Evolutionary conservation across 371 early-diverging fungal species (phyloP).

Genomic region (Mortierella sp.): DNA sequence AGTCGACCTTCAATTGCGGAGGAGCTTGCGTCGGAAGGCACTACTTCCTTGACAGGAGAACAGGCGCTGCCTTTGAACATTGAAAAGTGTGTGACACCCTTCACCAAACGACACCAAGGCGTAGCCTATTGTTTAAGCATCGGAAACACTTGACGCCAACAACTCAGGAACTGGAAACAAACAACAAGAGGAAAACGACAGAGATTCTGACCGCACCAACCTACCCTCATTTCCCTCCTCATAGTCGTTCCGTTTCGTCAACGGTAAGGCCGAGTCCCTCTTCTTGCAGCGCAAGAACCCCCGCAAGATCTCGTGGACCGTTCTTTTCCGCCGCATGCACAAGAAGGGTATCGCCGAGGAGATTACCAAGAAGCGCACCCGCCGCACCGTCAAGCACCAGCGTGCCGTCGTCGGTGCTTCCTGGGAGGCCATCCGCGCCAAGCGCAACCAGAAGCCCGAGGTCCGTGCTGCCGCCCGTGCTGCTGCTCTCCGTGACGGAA

Average conservation of each 20-base stretch:
- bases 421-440: slow-evolving; percentile 95
- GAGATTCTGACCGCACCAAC: too few species aligned
- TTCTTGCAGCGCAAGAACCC: slow-evolving; percentile 97
- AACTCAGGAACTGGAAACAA: neutral
- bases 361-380: slow-evolving; percentile 95
- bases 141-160: too few species aligned
- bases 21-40: too few species aligned
- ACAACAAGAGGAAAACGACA: neutral
- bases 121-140: too few species aligned
- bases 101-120: too few species aligned
- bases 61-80: too few species aligned
- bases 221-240: neutral
- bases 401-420: slow-evolving; percentile 97
- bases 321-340: slow-evolving; percentile 97
- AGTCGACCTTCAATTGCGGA: too few species aligned
- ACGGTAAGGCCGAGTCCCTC: slow-evolving; percentile 95
- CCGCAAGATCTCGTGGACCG: slow-evolving; percentile 97
- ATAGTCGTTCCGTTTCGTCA: slow-evolving; percentile 95
- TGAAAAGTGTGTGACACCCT: too few species aligned
- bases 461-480: slow-evolving; percentile 93
- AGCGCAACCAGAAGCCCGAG: slow-evolving; percentile 96
- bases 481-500: slow-evolving; percentile 88
- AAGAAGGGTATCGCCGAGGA: slow-evolving; percentile 98
- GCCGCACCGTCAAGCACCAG: slow-evolving; percentile 95
- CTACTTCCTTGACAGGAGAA: too few species aligned